Evolutionary conservation across 2,329 filamentous ascomycete genomes (phyloP).

Genomic region (Fusarium zealandicum): DNA sequence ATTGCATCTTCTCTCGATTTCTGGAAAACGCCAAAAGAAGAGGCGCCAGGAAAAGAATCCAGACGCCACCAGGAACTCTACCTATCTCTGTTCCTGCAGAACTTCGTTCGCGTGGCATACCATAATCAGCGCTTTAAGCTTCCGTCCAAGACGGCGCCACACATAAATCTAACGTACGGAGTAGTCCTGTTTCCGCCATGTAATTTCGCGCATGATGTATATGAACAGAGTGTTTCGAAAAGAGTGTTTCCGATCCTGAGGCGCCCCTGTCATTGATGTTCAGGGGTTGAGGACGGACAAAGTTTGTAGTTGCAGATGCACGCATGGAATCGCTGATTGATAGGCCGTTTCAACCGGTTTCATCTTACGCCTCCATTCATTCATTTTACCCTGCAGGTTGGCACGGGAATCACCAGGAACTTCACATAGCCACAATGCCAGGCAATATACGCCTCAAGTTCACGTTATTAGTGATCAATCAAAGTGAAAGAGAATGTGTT

Average conservation of each 20-base stretch:
- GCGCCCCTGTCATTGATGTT: constrained; percentile 12
- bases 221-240: too few species aligned
- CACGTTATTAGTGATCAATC: not conserved
- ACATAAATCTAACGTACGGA: too few species aligned
- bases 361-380: constrained; percentile 11
- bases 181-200: too few species aligned
- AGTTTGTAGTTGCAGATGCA: constrained; percentile 16
- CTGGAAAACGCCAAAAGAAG: not conserved
- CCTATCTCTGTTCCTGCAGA: not conserved
- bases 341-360: constrained; percentile 33
- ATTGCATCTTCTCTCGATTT: too few species aligned
- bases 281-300: constrained; percentile 2
- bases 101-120: not conserved
- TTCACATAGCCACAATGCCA: constrained; percentile 10
- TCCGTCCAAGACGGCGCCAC: too few species aligned
- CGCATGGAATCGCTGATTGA: constrained; percentile 21
- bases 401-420: constrained; percentile 6
- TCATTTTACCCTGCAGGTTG: constrained; percentile 5
- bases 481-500: constrained; percentile 28
- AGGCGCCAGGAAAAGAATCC: constrained; percentile 10
- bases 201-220: too few species aligned
- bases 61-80: constrained; percentile 20
- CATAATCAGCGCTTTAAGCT: too few species aligned
- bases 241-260: constrained; percentile 31
- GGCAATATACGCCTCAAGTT: not conserved